Evolutionary conservation across 2,329 filamentous ascomycete genomes (phyloP).

Genomic region (Alternaria atra): DNA sequence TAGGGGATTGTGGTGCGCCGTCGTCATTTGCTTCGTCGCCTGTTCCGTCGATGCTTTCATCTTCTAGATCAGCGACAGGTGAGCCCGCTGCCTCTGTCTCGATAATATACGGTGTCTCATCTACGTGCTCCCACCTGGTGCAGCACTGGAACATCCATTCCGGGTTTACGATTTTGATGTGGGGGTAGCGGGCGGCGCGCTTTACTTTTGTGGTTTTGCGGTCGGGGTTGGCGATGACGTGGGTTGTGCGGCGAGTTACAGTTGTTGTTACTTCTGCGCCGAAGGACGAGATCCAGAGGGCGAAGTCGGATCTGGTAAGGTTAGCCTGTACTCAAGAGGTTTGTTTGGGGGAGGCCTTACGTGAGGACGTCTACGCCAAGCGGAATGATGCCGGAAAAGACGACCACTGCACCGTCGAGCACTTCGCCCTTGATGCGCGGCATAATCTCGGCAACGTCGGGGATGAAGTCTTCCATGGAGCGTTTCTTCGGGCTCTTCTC

Average conservation of each 20-base stretch:
- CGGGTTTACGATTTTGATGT: slow-evolving; percentile 90
- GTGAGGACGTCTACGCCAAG: slow-evolving; percentile 77
- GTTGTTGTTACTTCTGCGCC: slow-evolving; percentile 74
- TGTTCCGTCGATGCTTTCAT: slow-evolving; percentile 55
- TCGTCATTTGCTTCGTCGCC: slow-evolving; percentile 50
- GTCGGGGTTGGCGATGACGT: slow-evolving; percentile 75
- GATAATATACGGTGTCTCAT: slow-evolving; percentile 82
- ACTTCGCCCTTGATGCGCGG: slow-evolving; percentile 80
- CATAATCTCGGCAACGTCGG: slow-evolving; percentile 87
- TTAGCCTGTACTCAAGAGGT: slow-evolving; percentile 23
- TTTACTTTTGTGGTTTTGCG: slow-evolving; percentile 89
- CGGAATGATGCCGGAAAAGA: slow-evolving; percentile 90
- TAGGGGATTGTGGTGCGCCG: slow-evolving; percentile 35
- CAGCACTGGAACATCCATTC: slow-evolving; percentile 90
- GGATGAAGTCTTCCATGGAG: slow-evolving; percentile 66
- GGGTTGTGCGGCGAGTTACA: slow-evolving; percentile 66
- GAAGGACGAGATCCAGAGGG: slow-evolving; percentile 85
- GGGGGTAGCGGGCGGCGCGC: slow-evolving; percentile 79
- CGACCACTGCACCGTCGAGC: slow-evolving; percentile 77
- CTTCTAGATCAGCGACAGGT: slow-evolving; percentile 52
- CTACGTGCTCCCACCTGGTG: slow-evolving; percentile 80
- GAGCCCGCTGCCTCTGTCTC: slow-evolving; percentile 71
- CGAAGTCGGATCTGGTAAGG: slow-evolving; percentile 74
- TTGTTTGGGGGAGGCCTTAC: slow-evolving; percentile 45
- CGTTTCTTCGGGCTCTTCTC: slow-evolving; percentile 61